Evolutionary conservation across 345 rosid species (phyloP).

Genomic region (Gossypium herbaceum): DNA sequence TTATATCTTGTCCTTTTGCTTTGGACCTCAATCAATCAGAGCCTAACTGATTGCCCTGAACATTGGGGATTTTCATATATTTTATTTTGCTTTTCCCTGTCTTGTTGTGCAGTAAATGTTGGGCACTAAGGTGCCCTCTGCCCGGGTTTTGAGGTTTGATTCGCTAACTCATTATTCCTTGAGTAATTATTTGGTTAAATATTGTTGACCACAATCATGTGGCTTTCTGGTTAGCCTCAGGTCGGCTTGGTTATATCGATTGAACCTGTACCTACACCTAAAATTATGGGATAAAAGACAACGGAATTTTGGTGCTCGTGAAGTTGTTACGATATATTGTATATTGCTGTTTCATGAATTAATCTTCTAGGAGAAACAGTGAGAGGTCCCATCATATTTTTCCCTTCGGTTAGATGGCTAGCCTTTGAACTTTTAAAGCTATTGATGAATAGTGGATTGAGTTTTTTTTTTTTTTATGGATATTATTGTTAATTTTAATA

Average conservation of each 20-base stretch:
- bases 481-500: no score
- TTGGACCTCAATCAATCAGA: not conserved
- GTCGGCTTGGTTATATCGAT: conserved; percentile 19
- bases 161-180: no score
- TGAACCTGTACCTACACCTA: not conserved
- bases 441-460: no score
- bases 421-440: no score
- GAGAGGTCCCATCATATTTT: no score
- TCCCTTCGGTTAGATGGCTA: no score
- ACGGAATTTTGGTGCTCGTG: conserved; percentile 14
- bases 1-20: not conserved
- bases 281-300: not conserved
- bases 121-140: not conserved
- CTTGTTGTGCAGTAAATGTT: no score
- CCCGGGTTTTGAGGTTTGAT: not conserved
- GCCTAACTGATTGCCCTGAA: not conserved
- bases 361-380: no score
- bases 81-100: not conserved
- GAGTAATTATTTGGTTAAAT: not conserved
- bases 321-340: not conserved
- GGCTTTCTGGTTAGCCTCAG: conserved; percentile 15
- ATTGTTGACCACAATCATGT: conserved; percentile 27
- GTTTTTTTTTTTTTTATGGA: no score
- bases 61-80: no score
- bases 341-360: no score